Evolutionary conservation across 2,329 filamentous ascomycete genomes (phyloP), one percentile per base, ranked within the genome.

Genomic region (Apiospora koreana): DNA sequence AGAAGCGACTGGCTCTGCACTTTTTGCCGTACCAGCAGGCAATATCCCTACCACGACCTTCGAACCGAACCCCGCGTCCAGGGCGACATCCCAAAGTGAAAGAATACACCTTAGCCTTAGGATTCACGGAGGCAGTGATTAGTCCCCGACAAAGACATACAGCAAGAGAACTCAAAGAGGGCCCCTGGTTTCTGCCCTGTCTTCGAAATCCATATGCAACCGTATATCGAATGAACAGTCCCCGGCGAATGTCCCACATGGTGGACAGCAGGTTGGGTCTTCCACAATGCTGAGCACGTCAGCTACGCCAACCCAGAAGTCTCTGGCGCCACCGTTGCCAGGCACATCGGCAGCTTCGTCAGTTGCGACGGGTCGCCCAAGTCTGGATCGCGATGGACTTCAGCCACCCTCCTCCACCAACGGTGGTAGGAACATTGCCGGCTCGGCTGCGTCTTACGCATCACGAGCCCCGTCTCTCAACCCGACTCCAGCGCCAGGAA

Each of bases 401-500:
- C 88, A 88, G 73, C 86, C 84, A 25, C 79, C 82, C 2, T 72
- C 76, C 75, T 71, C 79, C 31, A 75, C 82, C 72, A 86, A 84
- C 80, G 83, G 83, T 73, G 78, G 78, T 67, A 85, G 88, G 72
- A 87, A 84, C 73, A 76, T 86, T 21, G 84, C 87, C 38, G 82
- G 85, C 42, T 88, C 88, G 2, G 82, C 80, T 77, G 86, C 89
- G 75, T 91, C 89, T 69, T 92, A 90, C 79, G 89, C 87, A 66
- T 88, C 91, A 23, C 89, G 93, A 68, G 89, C 88, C 68, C 86
- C 90, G 73, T 94, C 92, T 66, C 86, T 94, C 77, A 92, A 91
- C 72, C 89, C 92, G 18, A 90, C 91, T 45, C 86, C 90, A 69
- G 90, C 88, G 35, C 91, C 92, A 1, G 95, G 95, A 58, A 97